Conservation (phyloP, 441 rosid genomes). For the Theobroma grandiflorum region DNA sequence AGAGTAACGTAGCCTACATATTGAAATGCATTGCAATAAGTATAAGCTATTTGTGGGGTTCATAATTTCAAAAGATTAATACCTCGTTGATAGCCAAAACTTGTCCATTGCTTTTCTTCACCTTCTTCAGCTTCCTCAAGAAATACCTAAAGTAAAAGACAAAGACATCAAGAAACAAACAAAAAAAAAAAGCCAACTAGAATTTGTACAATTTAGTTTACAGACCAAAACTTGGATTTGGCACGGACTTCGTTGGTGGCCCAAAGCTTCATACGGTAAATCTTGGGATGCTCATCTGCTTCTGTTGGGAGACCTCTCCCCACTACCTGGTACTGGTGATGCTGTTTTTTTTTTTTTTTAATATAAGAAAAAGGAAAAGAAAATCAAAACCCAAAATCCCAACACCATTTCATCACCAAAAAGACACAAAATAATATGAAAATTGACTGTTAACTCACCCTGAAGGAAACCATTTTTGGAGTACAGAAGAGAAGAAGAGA, state of each 20-base stretch:
- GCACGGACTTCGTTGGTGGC: conserved; percentile 55
- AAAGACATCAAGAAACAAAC: neutral
- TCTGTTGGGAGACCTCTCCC: conserved; percentile 49
- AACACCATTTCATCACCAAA: neutral
- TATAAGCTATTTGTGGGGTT: neutral
- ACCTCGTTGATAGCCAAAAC: conserved; percentile 77
- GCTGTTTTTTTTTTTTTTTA: conserved; percentile 24
- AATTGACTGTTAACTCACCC: conserved; percentile 26
- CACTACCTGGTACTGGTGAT: conserved; percentile 55
- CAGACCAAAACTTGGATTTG: conserved; percentile 56
- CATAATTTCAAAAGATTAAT: conserved; percentile 13
- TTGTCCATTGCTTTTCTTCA: conserved; percentile 71
- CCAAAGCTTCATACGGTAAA: conserved; percentile 58
- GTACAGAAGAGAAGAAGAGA: neutral
- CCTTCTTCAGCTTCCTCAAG: conserved; percentile 70
- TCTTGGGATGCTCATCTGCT: conserved; percentile 51
- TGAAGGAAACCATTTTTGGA: conserved; percentile 37
- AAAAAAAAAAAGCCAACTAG: neutral
- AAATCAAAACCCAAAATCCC: neutral
- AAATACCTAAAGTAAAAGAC: conserved; percentile 47
- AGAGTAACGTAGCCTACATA: neutral
- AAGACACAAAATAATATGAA: too few relatives aligned
- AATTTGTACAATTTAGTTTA: neutral
- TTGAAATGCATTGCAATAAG: neutral
- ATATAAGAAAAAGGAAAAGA: neutral